Percentiles rank a stretch among this genome's conserved stretches.
These are phyloP conservation scores for Xenoacremonium recifei DNA, from an alignment of 2,329 filamentous ascomycete species.

Conservation along the genomic window DNA sequence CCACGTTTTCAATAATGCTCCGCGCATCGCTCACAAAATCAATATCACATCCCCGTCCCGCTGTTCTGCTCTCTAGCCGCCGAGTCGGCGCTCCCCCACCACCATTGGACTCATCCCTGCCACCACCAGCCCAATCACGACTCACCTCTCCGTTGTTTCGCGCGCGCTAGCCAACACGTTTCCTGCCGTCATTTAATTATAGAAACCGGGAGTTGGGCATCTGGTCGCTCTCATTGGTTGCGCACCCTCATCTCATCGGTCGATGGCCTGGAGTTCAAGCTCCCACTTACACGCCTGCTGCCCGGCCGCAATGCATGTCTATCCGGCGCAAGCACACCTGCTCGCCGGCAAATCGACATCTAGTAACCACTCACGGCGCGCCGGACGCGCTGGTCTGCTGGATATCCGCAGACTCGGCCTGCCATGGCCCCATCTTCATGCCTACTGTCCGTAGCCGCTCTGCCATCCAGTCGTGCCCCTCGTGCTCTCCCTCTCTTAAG, in stretches of 20 bases:
- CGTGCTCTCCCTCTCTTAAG: constrained; percentile 26
- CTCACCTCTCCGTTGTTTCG: constrained; percentile 27
- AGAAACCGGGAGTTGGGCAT: constrained; percentile 28
- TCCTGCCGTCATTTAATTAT: constrained; percentile 34
- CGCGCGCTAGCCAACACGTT: constrained; percentile 38
- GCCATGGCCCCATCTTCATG: constrained; percentile 22
- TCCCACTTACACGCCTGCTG: constrained; percentile 18
- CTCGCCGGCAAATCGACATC: constrained; percentile 16
- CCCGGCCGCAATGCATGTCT: constrained; percentile 17
- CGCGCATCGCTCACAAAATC: constrained; percentile 11
- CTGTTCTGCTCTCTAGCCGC: constrained; percentile 23
- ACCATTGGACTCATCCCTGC: constrained; percentile 19
- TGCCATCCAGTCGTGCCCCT: too few relatives aligned
- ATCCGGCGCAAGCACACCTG: constrained; percentile 18
- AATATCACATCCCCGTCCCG: constrained; percentile 21
- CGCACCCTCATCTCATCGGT: constrained; percentile 14
- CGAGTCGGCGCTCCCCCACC: constrained; percentile 12
- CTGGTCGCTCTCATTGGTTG: constrained; percentile 32
- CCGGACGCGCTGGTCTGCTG: constrained; percentile 12
- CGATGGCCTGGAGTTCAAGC: constrained; percentile 20
- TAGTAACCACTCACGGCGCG: constrained; percentile 19
- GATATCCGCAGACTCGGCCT: constrained; percentile 13
- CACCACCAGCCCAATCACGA: constrained; percentile 23
- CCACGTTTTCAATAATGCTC: too few relatives aligned
- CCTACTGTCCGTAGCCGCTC: constrained; percentile 28